Evolutionary conservation across 306 rosid species (phyloP), one percentile per base, ranked within the genome.

Genomic region (Fagus sylvatica): DNA sequence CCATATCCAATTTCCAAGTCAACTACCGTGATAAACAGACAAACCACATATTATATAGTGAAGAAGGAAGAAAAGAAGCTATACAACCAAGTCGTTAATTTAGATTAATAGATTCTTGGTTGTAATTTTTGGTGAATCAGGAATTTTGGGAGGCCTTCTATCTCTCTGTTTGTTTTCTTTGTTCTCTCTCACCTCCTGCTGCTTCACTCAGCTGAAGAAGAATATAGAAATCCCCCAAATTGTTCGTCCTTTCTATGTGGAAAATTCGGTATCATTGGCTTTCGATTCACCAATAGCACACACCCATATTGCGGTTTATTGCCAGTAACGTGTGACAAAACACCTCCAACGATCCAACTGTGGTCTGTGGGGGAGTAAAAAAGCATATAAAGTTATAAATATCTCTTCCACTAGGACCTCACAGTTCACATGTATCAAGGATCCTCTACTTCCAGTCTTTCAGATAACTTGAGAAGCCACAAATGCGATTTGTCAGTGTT

Each of bases 1-100:
- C 76, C 70, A 6, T 10, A n/a, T 68, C 75, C 32, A 6, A 40
- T 72, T 76, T 79, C 68, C 48, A 41, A 59, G 78, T 84, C 76
- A 79, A 70, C 34, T 41, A 48, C 17, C 81, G 80, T 84, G 68
- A 80, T 65, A 71, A 48, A 41, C 54, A 32, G 57, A 74, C 57
- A 33, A 72, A 56, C 15, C 15, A 36, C 28, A 7, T 42, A 6
- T 22, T 76, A 56, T 57, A 46, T 53, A 37, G 55, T 5, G 33
- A 43, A 64, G 28, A 61, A 66, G 53, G 69, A 66, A 22, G 3
- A 22, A 15, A 75, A 43, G 16, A 43, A 61, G 74, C 6, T 1
- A 15, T 8, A 46, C 51, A 46, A 46, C 2, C 1, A 7, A 11
- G 15, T 10, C 11, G 15, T 10, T 46, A 46, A 13, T 46, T 46